Conservation (phyloP, 1,284 basidiomycete species). For the Cutaneotrichosporon dermatis region DNA sequence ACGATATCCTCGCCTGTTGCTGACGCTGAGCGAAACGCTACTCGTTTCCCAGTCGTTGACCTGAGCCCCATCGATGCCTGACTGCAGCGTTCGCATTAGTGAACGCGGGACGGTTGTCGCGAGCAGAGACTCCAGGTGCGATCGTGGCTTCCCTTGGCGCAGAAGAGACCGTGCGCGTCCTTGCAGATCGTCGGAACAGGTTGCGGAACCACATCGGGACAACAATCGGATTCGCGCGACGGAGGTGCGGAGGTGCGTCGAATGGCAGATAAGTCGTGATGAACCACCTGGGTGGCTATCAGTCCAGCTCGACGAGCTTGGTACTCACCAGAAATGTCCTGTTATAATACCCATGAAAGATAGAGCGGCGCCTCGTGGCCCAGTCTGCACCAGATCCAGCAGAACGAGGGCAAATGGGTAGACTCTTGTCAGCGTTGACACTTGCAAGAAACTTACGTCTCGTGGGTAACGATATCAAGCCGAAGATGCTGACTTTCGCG, state of each 20-base stretch:
- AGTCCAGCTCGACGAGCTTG: too few species aligned
- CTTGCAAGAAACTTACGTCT: slow-evolving; percentile 29
- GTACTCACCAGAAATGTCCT: slow-evolving; percentile 42
- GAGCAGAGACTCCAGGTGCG: slow-evolving; percentile 6
- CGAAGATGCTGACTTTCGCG: slow-evolving; percentile 44
- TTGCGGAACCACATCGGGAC: slow-evolving; percentile 32
- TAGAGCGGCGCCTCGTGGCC: slow-evolving; percentile 32
- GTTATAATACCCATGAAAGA: slow-evolving; percentile 41
- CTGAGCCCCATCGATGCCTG: slow-evolving; percentile 43
- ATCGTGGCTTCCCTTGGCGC: not conserved
- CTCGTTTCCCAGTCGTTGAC: slow-evolving; percentile 34
- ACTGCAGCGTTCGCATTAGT: slow-evolving; percentile 1
- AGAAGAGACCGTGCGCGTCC: too few species aligned
- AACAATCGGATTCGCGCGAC: slow-evolving; percentile 36
- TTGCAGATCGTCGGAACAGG: slow-evolving; percentile 14
- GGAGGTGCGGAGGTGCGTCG: slow-evolving; percentile 35
- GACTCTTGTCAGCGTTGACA: slow-evolving; percentile 21
- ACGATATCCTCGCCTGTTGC: too few species aligned
- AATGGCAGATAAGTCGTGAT: slow-evolving; percentile 40
- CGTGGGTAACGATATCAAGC: slow-evolving; percentile 43
- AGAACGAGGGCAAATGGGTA: slow-evolving; percentile 41
- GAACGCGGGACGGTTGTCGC: slow-evolving; percentile 4
- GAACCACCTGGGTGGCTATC: slow-evolving; percentile 41
- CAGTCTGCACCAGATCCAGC: slow-evolving; percentile 40
- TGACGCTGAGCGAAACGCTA: not conserved